Evolutionary conservation across 1,139 yeast genomes (phyloP).

Genomic region (Saccharomyces hybrid): DNA sequence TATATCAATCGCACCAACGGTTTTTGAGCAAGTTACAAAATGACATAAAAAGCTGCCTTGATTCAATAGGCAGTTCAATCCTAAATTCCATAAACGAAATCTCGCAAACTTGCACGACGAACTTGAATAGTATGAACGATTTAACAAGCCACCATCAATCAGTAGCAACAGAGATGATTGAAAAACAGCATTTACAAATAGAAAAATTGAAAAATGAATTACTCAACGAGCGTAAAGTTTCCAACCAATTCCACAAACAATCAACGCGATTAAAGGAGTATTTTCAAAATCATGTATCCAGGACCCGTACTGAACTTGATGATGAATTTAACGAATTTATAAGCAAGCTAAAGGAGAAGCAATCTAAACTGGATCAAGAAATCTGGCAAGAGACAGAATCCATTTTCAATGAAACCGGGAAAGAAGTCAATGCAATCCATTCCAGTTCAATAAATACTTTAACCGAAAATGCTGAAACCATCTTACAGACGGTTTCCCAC

Average conservation of each 20-base stretch:
- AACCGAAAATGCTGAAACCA: background rate
- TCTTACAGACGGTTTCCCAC: background rate
- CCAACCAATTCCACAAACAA: background rate
- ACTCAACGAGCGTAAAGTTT: background rate
- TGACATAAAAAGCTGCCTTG: background rate
- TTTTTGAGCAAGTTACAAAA: background rate
- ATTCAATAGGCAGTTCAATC: background rate
- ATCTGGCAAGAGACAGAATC: constrained; percentile 3
- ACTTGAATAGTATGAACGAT: background rate
- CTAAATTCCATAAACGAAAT: background rate
- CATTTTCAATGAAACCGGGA: constrained; percentile 1
- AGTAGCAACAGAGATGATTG: background rate
- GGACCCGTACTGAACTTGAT: background rate
- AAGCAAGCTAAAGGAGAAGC: constrained; percentile 3
- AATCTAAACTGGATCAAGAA: constrained; percentile 5
- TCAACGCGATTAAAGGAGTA: background rate
- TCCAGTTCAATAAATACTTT: background rate
- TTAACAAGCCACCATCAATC: background rate
- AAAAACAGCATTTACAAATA: background rate
- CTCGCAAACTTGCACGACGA: background rate
- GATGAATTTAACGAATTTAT: constrained; percentile 2
- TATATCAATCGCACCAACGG: background rate
- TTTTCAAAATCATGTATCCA: background rate
- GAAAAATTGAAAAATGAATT: background rate
- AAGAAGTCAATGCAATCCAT: background rate